phyloP scores from a whole-genome alignment of 108 stramenopile genomes.

The Nitzschia palea region DNA sequence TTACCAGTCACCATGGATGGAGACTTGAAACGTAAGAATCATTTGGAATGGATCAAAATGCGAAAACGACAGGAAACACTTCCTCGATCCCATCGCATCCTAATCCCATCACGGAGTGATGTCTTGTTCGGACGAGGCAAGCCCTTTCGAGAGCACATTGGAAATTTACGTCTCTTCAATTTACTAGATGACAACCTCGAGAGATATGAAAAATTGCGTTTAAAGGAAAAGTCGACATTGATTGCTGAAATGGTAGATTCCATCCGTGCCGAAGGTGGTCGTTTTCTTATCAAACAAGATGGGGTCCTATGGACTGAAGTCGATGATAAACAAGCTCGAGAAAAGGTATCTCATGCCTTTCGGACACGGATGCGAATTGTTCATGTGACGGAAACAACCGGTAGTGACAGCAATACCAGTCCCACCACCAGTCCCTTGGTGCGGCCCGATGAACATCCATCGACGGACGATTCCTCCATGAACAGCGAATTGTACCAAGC shows the following conservation, averaged over 20 bases:
- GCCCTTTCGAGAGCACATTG: constrained; percentile 22
- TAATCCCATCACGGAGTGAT: constrained; percentile 9
- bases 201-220: neutral
- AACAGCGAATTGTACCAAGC: neutral
- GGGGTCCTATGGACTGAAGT: constrained; percentile 9
- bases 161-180: constrained; percentile 11
- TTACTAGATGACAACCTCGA: neutral
- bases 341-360: constrained; percentile 21
- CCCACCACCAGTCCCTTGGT: neutral
- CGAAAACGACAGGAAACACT: neutral
- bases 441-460: neutral
- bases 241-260: constrained; percentile 6
- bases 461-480: neutral
- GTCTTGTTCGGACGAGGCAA: constrained; percentile 26
- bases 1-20: constrained; percentile 18
- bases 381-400: neutral
- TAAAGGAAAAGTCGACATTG: constrained; percentile 1
- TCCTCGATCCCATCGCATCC: neutral
- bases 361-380: constrained; percentile 13
- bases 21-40: constrained; percentile 12
- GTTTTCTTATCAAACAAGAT: constrained; percentile 9
- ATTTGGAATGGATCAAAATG: constrained; percentile 17
- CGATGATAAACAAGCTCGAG: constrained; percentile 1
- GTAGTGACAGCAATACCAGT: neutral
- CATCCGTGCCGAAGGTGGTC: constrained; percentile 5